Conservation (phyloP, 169 alveolate species). For the Cryptosporidium meleagridis region DNA sequence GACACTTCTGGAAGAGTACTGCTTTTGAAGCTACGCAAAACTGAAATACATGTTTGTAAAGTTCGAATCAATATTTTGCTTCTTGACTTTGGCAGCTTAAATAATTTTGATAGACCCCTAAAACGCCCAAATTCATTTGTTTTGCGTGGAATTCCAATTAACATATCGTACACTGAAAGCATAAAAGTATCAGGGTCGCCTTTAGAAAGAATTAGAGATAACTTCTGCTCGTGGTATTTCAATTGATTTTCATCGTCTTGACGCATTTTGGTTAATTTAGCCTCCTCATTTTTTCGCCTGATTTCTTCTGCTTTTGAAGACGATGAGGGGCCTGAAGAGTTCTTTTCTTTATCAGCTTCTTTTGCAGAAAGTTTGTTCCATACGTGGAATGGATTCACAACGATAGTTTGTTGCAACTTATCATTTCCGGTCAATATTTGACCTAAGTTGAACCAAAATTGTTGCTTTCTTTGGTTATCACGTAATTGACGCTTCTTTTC, state of each 20-base stretch:
- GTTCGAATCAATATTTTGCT: slow-evolving; percentile 39
- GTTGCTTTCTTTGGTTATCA: slow-evolving; percentile 66
- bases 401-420: slow-evolving; percentile 59
- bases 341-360: slow-evolving; percentile 17
- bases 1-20: slow-evolving; percentile 64
- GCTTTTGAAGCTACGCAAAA: slow-evolving; percentile 60
- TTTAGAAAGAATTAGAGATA: slow-evolving; percentile 35
- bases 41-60: slow-evolving; percentile 36
- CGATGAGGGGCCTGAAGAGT: neutral
- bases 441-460: slow-evolving; percentile 67
- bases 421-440: slow-evolving; percentile 69
- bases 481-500: slow-evolving; percentile 49
- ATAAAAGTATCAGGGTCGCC: slow-evolving; percentile 74
- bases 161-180: slow-evolving; percentile 59
- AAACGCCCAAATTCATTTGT: slow-evolving; percentile 69
- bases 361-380: slow-evolving; percentile 55
- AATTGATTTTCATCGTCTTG: slow-evolving; percentile 70
- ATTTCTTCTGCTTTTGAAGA: slow-evolving; percentile 72
- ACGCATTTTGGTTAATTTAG: slow-evolving; percentile 42
- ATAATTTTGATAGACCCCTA: slow-evolving; percentile 22
- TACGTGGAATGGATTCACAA: slow-evolving; percentile 68
- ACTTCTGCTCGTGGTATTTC: slow-evolving; percentile 23
- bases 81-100: slow-evolving; percentile 63
- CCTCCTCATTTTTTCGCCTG: slow-evolving; percentile 59
- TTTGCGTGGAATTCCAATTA: slow-evolving; percentile 62